phyloP scores from a whole-genome alignment of 2,329 filamentous ascomycete species.

The Penicillium paneum region DNA sequence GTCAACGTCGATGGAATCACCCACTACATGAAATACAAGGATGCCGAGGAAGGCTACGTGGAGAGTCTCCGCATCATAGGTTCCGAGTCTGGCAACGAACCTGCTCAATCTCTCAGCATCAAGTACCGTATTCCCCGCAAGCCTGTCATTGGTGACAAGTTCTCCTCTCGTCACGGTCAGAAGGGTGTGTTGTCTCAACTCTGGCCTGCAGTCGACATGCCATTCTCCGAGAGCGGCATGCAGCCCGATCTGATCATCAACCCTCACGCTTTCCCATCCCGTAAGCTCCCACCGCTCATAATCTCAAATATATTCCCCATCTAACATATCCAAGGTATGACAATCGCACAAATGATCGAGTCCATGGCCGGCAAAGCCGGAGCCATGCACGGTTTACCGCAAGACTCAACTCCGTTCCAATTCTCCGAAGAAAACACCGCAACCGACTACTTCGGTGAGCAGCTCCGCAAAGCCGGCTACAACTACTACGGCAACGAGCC shows the following conservation, averaged over 20 bases:
- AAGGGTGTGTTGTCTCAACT: constrained; percentile 97
- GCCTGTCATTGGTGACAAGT: constrained; percentile 96
- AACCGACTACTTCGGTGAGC: constrained; percentile 91
- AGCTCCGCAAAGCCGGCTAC: constrained; percentile 91
- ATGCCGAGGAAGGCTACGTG: constrained; percentile 79
- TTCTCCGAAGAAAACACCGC: constrained; percentile 92
- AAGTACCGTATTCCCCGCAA: constrained; percentile 88
- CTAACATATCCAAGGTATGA: constrained; percentile 60
- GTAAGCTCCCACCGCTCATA: constrained; percentile 40
- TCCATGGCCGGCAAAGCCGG: constrained; percentile 94
- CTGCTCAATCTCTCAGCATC: constrained; percentile 82
- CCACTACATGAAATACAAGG: constrained; percentile 91
- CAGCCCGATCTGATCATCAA: constrained; percentile 99
- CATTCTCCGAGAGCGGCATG: constrained; percentile 93
- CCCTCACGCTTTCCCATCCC: constrained; percentile 96
- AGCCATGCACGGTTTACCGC: constrained; percentile 88
- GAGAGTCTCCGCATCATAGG: constrained; percentile 92
- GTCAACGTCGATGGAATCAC: constrained; percentile 83
- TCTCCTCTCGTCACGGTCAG: constrained; percentile 96
- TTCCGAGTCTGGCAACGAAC: constrained; percentile 76
- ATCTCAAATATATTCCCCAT: background rate
- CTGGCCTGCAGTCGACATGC: constrained; percentile 92
- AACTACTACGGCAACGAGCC: constrained; percentile 99
- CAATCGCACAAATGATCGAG: constrained; percentile 98
- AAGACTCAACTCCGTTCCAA: constrained; percentile 92